Conservation (phyloP, 371 early-diverging fungal genomes). For the Mortierella sp. region DNA sequence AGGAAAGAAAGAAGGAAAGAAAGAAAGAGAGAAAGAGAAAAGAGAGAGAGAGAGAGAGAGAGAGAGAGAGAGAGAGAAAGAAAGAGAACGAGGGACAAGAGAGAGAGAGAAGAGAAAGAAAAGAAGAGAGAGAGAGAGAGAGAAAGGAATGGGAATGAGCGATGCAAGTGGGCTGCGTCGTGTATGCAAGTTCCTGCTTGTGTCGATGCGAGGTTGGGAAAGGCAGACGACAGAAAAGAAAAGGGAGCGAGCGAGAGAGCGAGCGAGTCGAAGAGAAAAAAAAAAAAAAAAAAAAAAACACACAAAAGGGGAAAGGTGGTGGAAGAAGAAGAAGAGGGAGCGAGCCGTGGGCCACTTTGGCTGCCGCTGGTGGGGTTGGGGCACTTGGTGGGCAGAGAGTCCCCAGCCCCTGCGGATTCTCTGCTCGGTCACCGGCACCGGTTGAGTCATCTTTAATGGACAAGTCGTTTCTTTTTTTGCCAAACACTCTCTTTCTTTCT, state of each 20-base stretch:
- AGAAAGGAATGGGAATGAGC: too few species aligned
- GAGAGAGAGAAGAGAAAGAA: constrained; percentile 5
- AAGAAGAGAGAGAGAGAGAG: constrained; percentile 1
- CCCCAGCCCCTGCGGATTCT: too few species aligned
- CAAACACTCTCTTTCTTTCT: too few species aligned
- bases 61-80: constrained; percentile 16
- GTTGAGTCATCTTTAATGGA: too few species aligned
- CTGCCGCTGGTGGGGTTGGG: neutral
- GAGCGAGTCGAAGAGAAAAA: constrained; percentile 1
- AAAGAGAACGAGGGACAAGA: too few species aligned
- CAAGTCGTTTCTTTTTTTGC: too few species aligned
- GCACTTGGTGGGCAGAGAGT: neutral
- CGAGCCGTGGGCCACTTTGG: too few species aligned
- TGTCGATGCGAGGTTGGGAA: too few species aligned
- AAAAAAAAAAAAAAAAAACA: neutral
- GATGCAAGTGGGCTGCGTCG: too few species aligned
- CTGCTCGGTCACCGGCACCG: too few species aligned
- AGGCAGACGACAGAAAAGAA: neutral
- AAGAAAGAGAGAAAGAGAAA: constrained; percentile 5
- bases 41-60: neutral
- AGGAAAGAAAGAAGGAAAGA: too few species aligned
- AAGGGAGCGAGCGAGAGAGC: neutral
- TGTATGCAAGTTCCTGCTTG: too few species aligned
- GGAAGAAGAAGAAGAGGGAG: neutral
- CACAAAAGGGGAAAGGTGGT: neutral